Evolutionary conservation across 2,329 filamentous ascomycete genomes (phyloP).

Genomic region (Coniochaeta sp.): DNA sequence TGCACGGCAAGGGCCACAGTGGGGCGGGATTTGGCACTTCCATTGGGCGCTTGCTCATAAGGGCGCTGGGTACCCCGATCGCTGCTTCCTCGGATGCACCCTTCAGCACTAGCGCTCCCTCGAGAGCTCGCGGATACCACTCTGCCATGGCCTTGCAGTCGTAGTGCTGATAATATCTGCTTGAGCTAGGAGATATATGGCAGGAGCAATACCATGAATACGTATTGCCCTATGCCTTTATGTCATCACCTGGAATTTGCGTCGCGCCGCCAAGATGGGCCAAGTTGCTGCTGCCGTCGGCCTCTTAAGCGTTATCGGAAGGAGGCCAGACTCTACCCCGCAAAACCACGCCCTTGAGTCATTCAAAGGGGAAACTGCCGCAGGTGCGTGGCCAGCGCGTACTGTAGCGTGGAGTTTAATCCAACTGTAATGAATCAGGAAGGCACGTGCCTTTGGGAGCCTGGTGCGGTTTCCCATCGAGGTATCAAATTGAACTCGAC

Average conservation of each 20-base stretch:
- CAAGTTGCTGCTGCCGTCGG: neutral
- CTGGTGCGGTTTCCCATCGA: neutral
- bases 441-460: neutral
- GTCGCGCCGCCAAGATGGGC: neutral
- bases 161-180: neutral
- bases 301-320: neutral
- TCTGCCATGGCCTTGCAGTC: neutral
- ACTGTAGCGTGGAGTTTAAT: neutral
- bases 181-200: neutral
- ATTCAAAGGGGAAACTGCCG: neutral
- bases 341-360: neutral
- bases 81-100: neutral
- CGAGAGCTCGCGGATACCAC: neutral
- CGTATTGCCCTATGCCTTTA: too few relatives aligned
- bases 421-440: neutral
- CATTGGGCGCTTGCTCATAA: neutral
- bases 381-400: neutral
- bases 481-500: neutral
- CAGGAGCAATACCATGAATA: neutral
- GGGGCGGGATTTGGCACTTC: neutral
- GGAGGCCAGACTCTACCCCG: neutral
- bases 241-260: neutral
- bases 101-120: neutral
- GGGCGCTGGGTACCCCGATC: neutral
- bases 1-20: neutral